Percentiles rank a stretch among this genome's conserved stretches.
Evolutionary conservation across 2,329 filamentous ascomycete genomes (phyloP).

Genomic region (Neonectria ditissima): DNA sequence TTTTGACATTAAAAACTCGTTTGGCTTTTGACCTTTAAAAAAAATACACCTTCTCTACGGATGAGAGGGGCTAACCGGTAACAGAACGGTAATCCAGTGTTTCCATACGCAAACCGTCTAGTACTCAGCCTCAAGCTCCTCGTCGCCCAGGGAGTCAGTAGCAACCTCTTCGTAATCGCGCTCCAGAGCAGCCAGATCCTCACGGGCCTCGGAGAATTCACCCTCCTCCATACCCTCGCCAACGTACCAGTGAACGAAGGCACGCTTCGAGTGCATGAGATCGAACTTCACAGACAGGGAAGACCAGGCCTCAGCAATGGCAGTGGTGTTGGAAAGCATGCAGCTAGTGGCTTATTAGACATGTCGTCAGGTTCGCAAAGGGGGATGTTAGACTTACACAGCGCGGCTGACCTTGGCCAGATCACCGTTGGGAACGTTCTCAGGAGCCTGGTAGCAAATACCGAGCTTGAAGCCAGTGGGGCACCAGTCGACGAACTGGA

Average conservation of each 20-base stretch:
- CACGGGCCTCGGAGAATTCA: slow-evolving; percentile 98
- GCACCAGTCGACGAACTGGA: slow-evolving; percentile 99
- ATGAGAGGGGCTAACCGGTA: slow-evolving; percentile 45
- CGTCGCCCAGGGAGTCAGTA: slow-evolving; percentile 89
- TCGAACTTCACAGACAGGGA: slow-evolving; percentile 98
- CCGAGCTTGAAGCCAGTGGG: slow-evolving; percentile 99
- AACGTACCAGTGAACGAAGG: slow-evolving; percentile 99
- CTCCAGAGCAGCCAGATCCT: slow-evolving; percentile 97
- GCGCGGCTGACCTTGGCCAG: slow-evolving; percentile 98
- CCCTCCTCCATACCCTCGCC: slow-evolving; percentile 99
- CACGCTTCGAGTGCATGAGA: slow-evolving; percentile 99
- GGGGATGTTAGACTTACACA: slow-evolving; percentile 74
- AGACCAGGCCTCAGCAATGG: slow-evolving; percentile 98
- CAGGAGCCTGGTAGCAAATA: slow-evolving; percentile 99
- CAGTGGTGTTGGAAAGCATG: slow-evolving; percentile 99
- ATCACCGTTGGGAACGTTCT: slow-evolving; percentile 96
- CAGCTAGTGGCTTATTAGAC: slow-evolving; percentile 65
- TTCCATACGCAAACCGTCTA: slow-evolving; percentile 59
- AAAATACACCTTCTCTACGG: slow-evolving; percentile 53
- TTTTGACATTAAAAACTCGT: slow-evolving; percentile 53
- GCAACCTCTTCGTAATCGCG: slow-evolving; percentile 99
- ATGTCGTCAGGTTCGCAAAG: neutral
- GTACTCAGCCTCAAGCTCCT: slow-evolving; percentile 92
- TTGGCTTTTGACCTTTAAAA: slow-evolving; percentile 51
- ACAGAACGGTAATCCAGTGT: slow-evolving; percentile 41